A percentile compares a stretch with the other conserved stretches of the same genome.
These are phyloP conservation scores for Aspergillus sclerotiicarbonarius DNA, from an alignment of 495 filamentous ascomycete genomes.

Conservation along the genomic window DNA sequence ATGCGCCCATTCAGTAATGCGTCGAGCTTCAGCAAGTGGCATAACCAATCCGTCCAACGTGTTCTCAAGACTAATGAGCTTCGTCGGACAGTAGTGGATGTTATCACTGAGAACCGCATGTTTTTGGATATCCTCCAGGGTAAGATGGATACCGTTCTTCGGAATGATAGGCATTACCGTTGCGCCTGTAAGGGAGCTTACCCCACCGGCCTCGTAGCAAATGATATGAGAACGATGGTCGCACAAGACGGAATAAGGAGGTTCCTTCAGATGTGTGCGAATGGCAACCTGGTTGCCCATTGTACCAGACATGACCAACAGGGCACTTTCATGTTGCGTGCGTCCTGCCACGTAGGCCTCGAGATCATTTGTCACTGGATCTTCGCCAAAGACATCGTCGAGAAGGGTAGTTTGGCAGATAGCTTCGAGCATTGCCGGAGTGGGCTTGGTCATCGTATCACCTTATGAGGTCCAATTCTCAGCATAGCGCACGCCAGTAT, in stretches of 20 bases:
- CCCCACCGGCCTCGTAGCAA: conserved; percentile 50
- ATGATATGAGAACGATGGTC: conserved; percentile 50
- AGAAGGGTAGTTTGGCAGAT: conserved; percentile 58
- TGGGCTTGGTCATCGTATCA: conserved; percentile 88
- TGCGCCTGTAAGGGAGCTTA: conserved; percentile 45
- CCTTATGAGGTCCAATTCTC: conserved; percentile 20
- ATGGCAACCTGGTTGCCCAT: conserved; percentile 66
- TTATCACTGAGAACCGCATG: conserved; percentile 40
- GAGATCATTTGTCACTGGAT: conserved; percentile 72
- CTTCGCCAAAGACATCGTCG: conserved; percentile 85
- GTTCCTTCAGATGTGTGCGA: conserved; percentile 45
- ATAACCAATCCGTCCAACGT: conserved; percentile 76
- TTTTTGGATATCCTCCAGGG: conserved; percentile 69
- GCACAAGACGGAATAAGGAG: conserved; percentile 50
- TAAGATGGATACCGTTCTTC: conserved; percentile 69
- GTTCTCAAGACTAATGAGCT: conserved; percentile 81
- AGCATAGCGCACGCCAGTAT: conserved; percentile 2
- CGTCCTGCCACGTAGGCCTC: conserved; percentile 67
- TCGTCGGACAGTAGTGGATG: conserved; percentile 61
- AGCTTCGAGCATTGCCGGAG: conserved; percentile 69
- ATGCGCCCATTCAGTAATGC: conserved; percentile 69
- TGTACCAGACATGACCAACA: conserved; percentile 81
- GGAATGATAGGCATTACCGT: conserved; percentile 40
- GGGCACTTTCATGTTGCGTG: conserved; percentile 66
- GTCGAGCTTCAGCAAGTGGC: conserved; percentile 65